A percentile compares a stretch with the other conserved stretches of the same genome.
phyloP scores from a whole-genome alignment of 2,329 filamentous ascomycete genomes.

The Herpotrichia juniperi region DNA sequence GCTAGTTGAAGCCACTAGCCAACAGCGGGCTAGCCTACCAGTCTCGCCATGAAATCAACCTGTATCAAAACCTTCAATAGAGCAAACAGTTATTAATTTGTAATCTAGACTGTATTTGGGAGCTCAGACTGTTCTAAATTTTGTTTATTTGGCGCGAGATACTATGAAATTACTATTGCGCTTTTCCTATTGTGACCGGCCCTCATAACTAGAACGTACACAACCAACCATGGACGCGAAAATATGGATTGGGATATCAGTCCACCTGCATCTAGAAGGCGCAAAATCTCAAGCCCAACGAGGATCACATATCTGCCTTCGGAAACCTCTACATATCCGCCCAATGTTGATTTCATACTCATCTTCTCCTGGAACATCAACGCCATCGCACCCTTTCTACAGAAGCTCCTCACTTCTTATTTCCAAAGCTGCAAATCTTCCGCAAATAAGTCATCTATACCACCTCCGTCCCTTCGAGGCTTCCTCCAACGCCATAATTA shows the following conservation, averaged over 20 bases:
- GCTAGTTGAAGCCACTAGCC: no score
- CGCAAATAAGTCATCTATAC: conserved; percentile 4
- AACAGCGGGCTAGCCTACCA: no score
- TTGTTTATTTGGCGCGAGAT: no score
- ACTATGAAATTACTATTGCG: no score
- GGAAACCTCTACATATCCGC: neutral
- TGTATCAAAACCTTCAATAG: no score
- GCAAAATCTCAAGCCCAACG: conserved; percentile 13
- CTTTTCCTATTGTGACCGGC: neutral
- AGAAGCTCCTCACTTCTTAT: conserved; percentile 50
- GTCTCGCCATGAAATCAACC: no score
- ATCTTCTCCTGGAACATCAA: conserved; percentile 59
- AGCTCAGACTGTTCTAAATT: no score
- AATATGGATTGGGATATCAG: conserved; percentile 33
- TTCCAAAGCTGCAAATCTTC: conserved; percentile 27
- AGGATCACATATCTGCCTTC: neutral
- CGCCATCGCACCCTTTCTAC: conserved; percentile 51
- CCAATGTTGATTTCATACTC: conserved; percentile 26
- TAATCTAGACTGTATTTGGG: no score
- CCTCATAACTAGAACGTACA: neutral
- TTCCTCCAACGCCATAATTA: conserved; percentile 54
- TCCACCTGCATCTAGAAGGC: conserved; percentile 30
- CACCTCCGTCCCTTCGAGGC: conserved; percentile 42
- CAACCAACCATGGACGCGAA: neutral
- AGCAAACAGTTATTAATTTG: no score